These are phyloP conservation scores for Chondrostereum purpureum DNA, from an alignment of 1,284 basidiomycete genomes.

Conservation along the genomic window DNA sequence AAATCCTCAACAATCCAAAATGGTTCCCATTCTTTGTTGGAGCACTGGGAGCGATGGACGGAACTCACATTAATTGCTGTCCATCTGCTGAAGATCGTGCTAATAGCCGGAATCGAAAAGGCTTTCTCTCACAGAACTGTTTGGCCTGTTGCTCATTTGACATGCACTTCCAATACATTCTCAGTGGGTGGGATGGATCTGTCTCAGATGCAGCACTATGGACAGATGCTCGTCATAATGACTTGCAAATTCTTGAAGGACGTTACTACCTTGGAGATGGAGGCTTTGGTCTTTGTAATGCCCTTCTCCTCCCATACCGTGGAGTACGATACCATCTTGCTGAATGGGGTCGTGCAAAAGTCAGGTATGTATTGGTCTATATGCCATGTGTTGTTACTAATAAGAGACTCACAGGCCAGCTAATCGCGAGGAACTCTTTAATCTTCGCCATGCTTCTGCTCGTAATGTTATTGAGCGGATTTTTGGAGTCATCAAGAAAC, in stretches of 20 bases:
- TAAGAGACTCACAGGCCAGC: conserved; percentile 19
- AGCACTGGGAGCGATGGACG: conserved; percentile 21
- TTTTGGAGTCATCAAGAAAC: conserved; percentile 34
- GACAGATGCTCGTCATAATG: conserved; percentile 9
- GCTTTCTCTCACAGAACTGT: conserved; percentile 8
- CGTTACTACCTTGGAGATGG: conserved; percentile 17
- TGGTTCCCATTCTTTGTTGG: conserved; percentile 19
- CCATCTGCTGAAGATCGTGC: conserved; percentile 10
- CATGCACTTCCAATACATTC: conserved; percentile 15
- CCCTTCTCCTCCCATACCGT: conserved; percentile 26
- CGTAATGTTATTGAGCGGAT: conserved; percentile 33
- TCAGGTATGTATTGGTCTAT: conserved; percentile 15
- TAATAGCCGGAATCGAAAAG: conserved; percentile 12
- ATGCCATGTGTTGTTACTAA: background rate
- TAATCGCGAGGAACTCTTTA: conserved; percentile 33
- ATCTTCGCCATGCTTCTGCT: conserved; percentile 29
- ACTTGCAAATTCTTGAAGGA: conserved; percentile 15
- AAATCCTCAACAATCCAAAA: conserved; percentile 8
- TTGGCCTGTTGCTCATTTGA: conserved; percentile 13
- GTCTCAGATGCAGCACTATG: conserved; percentile 18
- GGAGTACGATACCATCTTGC: conserved; percentile 28
- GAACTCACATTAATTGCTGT: conserved; percentile 17
- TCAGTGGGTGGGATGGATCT: conserved; percentile 19
- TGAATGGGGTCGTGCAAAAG: conserved; percentile 23
- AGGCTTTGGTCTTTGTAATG: conserved; percentile 21